Percentiles rank a stretch among this genome's conserved stretches.
Evolutionary conservation across 192 early-diverging fungal genomes (phyloP).

Genomic region (Jimgerdemannia lactiflua): DNA sequence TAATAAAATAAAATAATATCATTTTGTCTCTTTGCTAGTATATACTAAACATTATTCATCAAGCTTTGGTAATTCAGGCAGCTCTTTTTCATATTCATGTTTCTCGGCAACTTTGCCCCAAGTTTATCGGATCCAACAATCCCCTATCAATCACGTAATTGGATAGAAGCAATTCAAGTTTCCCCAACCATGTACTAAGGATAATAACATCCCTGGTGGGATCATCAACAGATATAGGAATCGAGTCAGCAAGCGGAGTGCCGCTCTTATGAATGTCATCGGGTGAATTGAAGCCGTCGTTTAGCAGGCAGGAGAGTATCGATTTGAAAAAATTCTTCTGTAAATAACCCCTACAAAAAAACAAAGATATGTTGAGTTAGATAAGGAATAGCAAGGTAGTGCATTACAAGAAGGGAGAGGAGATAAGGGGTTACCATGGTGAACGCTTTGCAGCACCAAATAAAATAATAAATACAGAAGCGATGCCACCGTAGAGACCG

Average conservation of each 20-base stretch:
- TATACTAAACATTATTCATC: too few relatives aligned
- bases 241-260: neutral
- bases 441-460: neutral
- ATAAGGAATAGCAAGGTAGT: neutral
- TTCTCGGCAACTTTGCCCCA: too few relatives aligned
- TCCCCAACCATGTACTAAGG: neutral
- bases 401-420: neutral
- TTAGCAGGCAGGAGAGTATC: neutral
- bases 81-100: too few relatives aligned
- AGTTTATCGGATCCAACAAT: neutral
- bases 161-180: neutral
- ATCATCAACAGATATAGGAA: neutral
- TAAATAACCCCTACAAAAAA: neutral
- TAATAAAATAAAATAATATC: too few relatives aligned
- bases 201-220: neutral
- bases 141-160: neutral
- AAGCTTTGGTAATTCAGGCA: too few relatives aligned
- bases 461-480: neutral
- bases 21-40: too few relatives aligned
- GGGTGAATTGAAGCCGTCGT: neutral
- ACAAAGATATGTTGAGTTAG: neutral
- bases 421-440: neutral
- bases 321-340: neutral
- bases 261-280: neutral
- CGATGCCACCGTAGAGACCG: neutral